Conservation (phyloP, 2,329 filamentous ascomycete species). For the Huntiella omanensis region DNA sequence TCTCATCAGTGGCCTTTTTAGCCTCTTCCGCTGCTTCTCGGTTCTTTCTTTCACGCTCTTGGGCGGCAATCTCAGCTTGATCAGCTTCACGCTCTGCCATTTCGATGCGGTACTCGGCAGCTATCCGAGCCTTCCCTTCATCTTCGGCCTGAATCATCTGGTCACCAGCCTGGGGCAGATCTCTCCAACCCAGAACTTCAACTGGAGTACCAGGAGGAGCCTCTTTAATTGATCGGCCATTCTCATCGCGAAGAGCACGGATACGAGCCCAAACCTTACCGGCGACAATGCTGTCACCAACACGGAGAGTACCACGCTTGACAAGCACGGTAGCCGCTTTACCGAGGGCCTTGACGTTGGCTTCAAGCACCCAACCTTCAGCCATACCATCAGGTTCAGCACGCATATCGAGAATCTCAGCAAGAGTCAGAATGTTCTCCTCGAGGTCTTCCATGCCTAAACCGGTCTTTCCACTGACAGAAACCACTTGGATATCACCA, state of each 20-base stretch:
- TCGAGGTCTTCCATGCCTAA: conserved; percentile 81
- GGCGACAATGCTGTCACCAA: conserved; percentile 70
- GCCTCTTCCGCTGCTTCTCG: conserved; percentile 23
- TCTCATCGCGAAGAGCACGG: conserved; percentile 70
- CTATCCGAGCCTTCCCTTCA: conserved; percentile 61
- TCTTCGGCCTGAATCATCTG: conserved; percentile 66
- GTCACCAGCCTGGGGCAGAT: conserved; percentile 64
- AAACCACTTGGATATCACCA: conserved; percentile 81
- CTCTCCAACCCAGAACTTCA: conserved; percentile 87
- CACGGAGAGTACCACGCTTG: conserved; percentile 64
- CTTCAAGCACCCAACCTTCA: conserved; percentile 90
- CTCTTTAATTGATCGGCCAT: conserved; percentile 49
- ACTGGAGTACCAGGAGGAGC: conserved; percentile 78
- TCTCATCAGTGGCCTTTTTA: conserved; percentile 18
- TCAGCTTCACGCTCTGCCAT: conserved; percentile 52
- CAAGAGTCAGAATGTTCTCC: conserved; percentile 69
- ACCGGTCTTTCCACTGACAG: conserved; percentile 85
- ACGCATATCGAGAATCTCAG: conserved; percentile 79
- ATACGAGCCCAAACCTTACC: conserved; percentile 77
- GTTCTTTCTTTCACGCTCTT: conserved; percentile 43
- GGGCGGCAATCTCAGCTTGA: conserved; percentile 65
- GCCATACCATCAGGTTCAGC: conserved; percentile 58
- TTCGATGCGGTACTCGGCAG: conserved; percentile 58
- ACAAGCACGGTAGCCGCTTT: conserved; percentile 79
- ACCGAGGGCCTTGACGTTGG: conserved; percentile 67